Evolutionary conservation across 305 asterid genomes (phyloP).

Genomic region (Solanum chacoense): DNA sequence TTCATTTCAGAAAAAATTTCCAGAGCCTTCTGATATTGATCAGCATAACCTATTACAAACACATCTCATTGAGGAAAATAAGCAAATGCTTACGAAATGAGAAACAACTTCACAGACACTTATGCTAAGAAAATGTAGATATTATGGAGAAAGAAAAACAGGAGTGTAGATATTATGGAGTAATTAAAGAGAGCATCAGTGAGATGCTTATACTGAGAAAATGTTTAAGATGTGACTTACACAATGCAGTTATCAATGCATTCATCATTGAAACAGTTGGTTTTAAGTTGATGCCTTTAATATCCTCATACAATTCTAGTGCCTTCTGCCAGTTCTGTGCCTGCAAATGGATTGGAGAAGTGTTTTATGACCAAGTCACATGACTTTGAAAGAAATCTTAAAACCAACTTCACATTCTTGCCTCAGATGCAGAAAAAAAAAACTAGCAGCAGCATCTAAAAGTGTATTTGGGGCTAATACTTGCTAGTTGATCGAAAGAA

Average conservation of each 20-base stretch:
- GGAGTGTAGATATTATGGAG: background rate
- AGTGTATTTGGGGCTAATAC: background rate
- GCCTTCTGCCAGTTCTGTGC: slow-evolving; percentile 92
- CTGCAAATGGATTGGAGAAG: slow-evolving; percentile 26
- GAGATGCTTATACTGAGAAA: background rate
- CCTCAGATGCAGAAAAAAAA: background rate
- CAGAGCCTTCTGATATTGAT: slow-evolving; percentile 65
- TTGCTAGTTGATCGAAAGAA: background rate
- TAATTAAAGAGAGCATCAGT: background rate
- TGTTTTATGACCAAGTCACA: slow-evolving; percentile 1
- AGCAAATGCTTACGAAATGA: background rate
- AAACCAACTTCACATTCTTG: background rate
- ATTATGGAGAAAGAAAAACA: background rate
- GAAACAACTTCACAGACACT: background rate
- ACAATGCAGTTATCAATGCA: slow-evolving; percentile 86
- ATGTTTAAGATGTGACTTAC: slow-evolving; percentile 34
- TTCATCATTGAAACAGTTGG: slow-evolving; percentile 85
- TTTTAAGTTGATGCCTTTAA: slow-evolving; percentile 55
- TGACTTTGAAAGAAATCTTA: slow-evolving; percentile 6
- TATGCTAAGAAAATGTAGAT: background rate
- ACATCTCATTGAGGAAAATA: background rate
- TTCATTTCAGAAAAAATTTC: slow-evolving; percentile 68
- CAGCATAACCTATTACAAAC: slow-evolving; percentile 61
- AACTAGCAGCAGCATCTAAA: background rate
- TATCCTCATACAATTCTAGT: slow-evolving; percentile 54